Evolutionary conservation across 2,329 filamentous ascomycete genomes (phyloP).

Genomic region (Trichophyton mentagrophytes): DNA sequence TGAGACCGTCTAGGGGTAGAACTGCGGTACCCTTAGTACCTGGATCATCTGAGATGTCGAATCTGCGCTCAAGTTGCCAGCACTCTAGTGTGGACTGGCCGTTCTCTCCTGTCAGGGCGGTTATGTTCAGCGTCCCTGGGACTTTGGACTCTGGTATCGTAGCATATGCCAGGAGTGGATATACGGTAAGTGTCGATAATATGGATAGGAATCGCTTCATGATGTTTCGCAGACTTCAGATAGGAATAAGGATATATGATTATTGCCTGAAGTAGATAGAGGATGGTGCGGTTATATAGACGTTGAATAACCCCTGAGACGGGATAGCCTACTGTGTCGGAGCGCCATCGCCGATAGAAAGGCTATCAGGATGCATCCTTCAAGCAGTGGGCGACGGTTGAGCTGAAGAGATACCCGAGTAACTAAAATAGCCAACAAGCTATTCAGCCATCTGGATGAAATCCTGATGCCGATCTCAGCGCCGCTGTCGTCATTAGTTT

Average conservation of each 20-base stretch:
- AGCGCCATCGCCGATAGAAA: neutral
- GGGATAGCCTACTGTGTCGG: neutral
- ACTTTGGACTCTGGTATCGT: neutral
- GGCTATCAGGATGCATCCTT: neutral
- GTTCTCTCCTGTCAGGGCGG: neutral
- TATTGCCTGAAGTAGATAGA: too few species aligned
- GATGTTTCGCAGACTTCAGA: neutral
- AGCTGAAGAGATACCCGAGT: neutral
- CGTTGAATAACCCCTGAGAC: neutral
- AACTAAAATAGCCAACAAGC: neutral
- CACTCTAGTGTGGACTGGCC: slow-evolving; percentile 33
- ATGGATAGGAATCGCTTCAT: neutral
- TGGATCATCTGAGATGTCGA: slow-evolving; percentile 21
- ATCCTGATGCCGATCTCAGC: neutral
- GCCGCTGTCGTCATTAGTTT: neutral
- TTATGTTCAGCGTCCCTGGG: neutral
- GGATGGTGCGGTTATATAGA: neutral
- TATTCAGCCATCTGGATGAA: neutral
- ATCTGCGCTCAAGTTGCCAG: slow-evolving; percentile 33
- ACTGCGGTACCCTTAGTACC: slow-evolving; percentile 23
- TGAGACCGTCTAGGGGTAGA: slow-evolving; percentile 23
- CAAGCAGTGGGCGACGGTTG: neutral
- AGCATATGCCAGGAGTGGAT: neutral
- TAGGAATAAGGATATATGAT: neutral
- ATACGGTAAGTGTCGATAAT: neutral